phyloP scores from a whole-genome alignment of 108 stramenopile species.

The Chaetoceros tenuissimus region DNA sequence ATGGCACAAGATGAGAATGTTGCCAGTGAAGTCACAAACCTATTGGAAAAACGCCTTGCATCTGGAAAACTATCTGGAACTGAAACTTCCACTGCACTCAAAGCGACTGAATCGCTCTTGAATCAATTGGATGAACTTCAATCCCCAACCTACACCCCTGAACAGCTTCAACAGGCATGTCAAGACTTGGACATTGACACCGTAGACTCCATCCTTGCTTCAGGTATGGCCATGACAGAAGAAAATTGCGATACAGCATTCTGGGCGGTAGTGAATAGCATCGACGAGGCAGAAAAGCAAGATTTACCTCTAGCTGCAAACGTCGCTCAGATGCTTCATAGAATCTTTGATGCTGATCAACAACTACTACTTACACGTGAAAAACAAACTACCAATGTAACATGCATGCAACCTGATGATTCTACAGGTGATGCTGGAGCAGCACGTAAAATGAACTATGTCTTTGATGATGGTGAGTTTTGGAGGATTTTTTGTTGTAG shows the following conservation, averaged over 20 bases:
- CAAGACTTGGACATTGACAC: background rate
- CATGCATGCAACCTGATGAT: conserved; percentile 23
- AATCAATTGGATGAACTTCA: background rate
- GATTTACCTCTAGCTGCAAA: conserved; percentile 18
- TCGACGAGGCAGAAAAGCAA: conserved; percentile 17
- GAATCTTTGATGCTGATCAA: conserved; percentile 30
- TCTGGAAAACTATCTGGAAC: background rate
- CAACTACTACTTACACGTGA: conserved; percentile 9
- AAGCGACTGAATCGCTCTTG: background rate
- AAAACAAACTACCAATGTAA: conserved; percentile 19
- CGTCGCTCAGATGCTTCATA: conserved; percentile 28
- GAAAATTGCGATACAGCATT: conserved; percentile 23
- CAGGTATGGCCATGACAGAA: conserved; percentile 14
- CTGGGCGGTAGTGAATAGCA: conserved; percentile 23
- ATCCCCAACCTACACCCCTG: background rate
- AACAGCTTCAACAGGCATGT: background rate
- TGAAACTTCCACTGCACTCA: background rate
- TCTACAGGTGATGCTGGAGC: conserved; percentile 1
- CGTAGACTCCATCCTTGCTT: background rate
- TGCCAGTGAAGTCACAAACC: background rate
- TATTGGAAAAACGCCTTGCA: background rate
- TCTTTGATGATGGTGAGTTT: conserved; percentile 27
- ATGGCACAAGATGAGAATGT: too few species aligned
- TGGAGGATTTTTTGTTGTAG: too few species aligned
- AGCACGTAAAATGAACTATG: conserved; percentile 15